Percentiles rank a stretch among this genome's conserved stretches.
Conservation (phyloP, 116 monocot genomes). For the Dioscorea cayenensis region DNA sequence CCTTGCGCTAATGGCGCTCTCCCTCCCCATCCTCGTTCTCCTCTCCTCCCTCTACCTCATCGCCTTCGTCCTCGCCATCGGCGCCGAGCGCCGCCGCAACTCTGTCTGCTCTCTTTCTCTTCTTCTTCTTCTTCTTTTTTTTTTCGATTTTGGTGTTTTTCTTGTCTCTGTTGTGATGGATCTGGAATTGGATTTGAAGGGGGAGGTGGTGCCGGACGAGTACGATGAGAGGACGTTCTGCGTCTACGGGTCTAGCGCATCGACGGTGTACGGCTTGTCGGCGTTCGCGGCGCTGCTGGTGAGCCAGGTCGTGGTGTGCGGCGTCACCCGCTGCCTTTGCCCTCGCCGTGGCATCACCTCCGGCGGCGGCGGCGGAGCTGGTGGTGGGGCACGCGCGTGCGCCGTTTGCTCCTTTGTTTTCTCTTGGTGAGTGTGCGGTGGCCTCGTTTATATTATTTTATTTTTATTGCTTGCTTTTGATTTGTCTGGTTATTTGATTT, state of each 20-base stretch:
- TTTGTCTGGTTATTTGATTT: neutral
- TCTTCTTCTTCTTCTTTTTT: neutral
- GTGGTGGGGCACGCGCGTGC: conserved; percentile 35
- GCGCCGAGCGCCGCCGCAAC: conserved; percentile 79
- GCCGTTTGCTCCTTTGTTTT: conserved; percentile 46
- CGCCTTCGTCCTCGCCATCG: conserved; percentile 91
- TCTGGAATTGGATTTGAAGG: conserved; percentile 31
- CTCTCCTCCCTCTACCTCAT: conserved; percentile 58
- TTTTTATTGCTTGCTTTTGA: neutral
- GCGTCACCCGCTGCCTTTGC: conserved; percentile 69
- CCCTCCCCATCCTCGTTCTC: conserved; percentile 21
- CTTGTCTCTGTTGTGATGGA: neutral
- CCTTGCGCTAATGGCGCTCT: neutral
- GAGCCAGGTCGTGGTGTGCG: conserved; percentile 47
- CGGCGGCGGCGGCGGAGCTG: conserved; percentile 14
- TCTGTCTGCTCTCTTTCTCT: conserved; percentile 27
- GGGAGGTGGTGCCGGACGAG: conserved; percentile 79
- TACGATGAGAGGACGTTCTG: conserved; percentile 88
- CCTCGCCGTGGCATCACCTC: conserved; percentile 23
- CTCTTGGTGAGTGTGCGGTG: conserved; percentile 46
- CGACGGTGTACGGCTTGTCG: conserved; percentile 78
- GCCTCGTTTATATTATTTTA: neutral
- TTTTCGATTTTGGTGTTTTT: neutral
- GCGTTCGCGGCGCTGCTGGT: conserved; percentile 69
- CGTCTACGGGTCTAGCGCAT: conserved; percentile 73